Conservation (phyloP, 208 protist genomes). For the Acanthamoeba rhysodes region DNA sequence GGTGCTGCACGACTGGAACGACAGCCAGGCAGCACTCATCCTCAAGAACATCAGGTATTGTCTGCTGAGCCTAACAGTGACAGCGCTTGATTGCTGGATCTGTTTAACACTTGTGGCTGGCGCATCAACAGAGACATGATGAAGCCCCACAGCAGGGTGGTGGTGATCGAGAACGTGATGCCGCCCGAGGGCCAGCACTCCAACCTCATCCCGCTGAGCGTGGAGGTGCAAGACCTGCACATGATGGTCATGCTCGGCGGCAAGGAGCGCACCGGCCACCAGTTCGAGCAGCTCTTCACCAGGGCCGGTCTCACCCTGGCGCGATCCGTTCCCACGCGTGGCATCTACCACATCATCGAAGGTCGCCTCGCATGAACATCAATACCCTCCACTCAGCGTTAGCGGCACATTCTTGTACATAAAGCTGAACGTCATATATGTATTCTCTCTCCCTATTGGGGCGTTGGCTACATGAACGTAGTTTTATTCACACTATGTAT, state of each 20-base stretch:
- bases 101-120: neutral
- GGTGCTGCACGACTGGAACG: conserved; percentile 73
- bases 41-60: conserved; percentile 27
- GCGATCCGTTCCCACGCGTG: neutral
- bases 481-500: conserved; percentile 12
- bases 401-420: too few relatives aligned
- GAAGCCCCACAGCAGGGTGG: conserved; percentile 10
- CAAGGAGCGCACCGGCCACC: conserved; percentile 35
- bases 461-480: neutral
- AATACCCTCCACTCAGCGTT: too few relatives aligned
- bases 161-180: conserved; percentile 67
- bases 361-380: neutral
- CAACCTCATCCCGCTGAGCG: conserved; percentile 36
- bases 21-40: neutral
- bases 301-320: neutral
- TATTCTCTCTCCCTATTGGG: too few relatives aligned
- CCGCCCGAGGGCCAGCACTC: conserved; percentile 17
- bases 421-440: too few relatives aligned
- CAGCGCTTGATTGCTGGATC: neutral
- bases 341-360: conserved; percentile 52
- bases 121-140: neutral
- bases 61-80: neutral
- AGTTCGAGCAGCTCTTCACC: conserved; percentile 32
- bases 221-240: conserved; percentile 58
- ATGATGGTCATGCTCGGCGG: conserved; percentile 66